Base-by-base conservation (phyloP, 768 basidiomycete species). In the Rhodotorula toruloides region DNA sequence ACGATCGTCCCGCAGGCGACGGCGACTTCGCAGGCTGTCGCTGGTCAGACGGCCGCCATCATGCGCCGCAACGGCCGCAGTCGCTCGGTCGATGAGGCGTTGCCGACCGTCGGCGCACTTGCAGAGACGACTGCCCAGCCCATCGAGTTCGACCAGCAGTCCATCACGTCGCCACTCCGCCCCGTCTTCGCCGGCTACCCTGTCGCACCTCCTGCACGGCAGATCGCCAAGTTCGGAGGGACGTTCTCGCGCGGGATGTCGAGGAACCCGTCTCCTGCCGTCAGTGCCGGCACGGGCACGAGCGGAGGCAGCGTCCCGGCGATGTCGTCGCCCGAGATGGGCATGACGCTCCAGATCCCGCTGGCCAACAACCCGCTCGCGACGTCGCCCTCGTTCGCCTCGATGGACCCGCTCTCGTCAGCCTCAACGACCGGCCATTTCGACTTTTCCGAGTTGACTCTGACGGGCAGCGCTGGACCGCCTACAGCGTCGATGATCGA, bases 61-160 rank as follows among this genome's bases (percentile, higher is more conserved):
- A 6, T 11, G 21, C 43, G 48, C 27, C 47, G 39, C 27, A 11
- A 27, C 13, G 48, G 55, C 8, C 65, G 65, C 29, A 47, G 44
- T 25, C 54, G 54, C 34, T 61, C 58, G 6, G 50, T 50, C 13
- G 65, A 66, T 48, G 29, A 39, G 21, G 48, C 37, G 6, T 46
- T 61, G 14, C 53, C 48, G 31, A 49, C 48, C 22, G 7, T 49
- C 16, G 14, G 11, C 29, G 22, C 31, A 3, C 29, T 49, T 31
- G 29, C 4, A 16, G 29, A 16, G 7, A 19, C 27, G 8, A 13
- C 17, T 9, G 27, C 29, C 16, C 4, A 32, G 31, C 19, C 19
- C 31, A 8, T 31, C 29, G 29, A 31, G 14, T 21, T 21, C 29
- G 29, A 29, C 34, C 34, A 53, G 25, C n/a, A n/a, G n/a, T n/a